Evolutionary conservation across 2,329 filamentous ascomycete species (phyloP).

Genomic region (Colletotrichum noveboracense): DNA sequence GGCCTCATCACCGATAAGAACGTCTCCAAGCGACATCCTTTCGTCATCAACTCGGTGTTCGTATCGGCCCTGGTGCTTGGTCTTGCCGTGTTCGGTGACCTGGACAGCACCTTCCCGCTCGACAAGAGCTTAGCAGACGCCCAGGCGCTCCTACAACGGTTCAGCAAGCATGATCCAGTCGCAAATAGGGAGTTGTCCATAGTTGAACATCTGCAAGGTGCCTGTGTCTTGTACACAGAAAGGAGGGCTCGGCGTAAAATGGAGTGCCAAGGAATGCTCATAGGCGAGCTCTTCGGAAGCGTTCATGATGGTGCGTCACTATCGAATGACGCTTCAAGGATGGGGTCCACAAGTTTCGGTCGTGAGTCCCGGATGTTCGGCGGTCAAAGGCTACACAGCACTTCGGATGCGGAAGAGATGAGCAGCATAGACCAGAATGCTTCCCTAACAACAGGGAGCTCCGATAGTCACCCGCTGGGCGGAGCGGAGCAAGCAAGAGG

Average conservation of each 20-base stretch:
- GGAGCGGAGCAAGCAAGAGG: not conserved
- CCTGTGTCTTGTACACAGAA: conserved; percentile 27
- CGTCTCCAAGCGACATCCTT: conserved; percentile 46
- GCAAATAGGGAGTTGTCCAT: conserved; percentile 27
- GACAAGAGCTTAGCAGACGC: conserved; percentile 29
- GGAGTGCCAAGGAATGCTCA: conserved; percentile 26
- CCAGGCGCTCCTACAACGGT: conserved; percentile 26
- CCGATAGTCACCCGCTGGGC: not conserved
- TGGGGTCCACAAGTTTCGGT: not conserved
- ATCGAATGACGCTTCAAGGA: not conserved
- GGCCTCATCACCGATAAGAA: conserved; percentile 34
- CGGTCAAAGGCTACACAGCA: not conserved
- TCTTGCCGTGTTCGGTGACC: conserved; percentile 48
- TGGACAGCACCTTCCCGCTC: conserved; percentile 39
- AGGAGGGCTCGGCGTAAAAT: conserved; percentile 25
- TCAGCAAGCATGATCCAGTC: conserved; percentile 28
- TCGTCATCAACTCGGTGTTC: conserved; percentile 51
- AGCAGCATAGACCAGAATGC: not conserved
- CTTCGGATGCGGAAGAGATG: not conserved
- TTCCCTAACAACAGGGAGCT: not conserved
- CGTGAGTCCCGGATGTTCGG: not conserved
- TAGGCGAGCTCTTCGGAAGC: conserved; percentile 29
- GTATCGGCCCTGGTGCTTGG: conserved; percentile 49
- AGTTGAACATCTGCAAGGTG: conserved; percentile 25
- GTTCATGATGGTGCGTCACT: conserved; percentile 19